Evolutionary conservation across 169 alveolate genomes (phyloP).

Genomic region (Plasmodium yoelii): DNA sequence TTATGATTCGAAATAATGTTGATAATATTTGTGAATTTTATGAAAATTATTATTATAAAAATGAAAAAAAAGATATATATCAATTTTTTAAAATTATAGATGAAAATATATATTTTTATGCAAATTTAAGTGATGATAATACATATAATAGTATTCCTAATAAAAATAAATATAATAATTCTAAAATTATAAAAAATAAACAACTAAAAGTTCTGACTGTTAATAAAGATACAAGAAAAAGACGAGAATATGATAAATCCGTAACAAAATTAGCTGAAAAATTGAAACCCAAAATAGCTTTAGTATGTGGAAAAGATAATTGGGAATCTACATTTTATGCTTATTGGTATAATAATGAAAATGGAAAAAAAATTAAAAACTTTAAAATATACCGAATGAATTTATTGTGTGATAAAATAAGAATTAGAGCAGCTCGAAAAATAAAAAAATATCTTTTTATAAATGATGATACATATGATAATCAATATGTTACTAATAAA

Average conservation of each 20-base stretch:
- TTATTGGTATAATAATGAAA: conserved; percentile 81
- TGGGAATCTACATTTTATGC: conserved; percentile 87
- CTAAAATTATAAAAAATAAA: conserved; percentile 2
- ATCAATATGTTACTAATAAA: background rate
- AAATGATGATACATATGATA: conserved; percentile 1
- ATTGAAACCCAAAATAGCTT: conserved; percentile 80
- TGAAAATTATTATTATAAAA: conserved; percentile 10
- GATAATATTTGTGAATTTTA: conserved; percentile 45
- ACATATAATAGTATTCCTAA: background rate
- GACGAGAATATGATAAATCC: conserved; percentile 78
- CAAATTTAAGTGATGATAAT: conserved; percentile 36
- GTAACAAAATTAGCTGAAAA: conserved; percentile 76
- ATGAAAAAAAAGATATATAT: conserved; percentile 20
- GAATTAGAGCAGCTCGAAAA: conserved; percentile 81
- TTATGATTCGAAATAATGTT: conserved; percentile 50
- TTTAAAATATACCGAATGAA: conserved; percentile 80
- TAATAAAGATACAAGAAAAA: conserved; percentile 78
- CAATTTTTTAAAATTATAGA: conserved; percentile 44
- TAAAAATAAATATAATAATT: background rate
- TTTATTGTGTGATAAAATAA: conserved; percentile 81
- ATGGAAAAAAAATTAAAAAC: conserved; percentile 75
- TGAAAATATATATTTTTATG: conserved; percentile 43
- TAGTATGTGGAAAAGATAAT: conserved; percentile 83
- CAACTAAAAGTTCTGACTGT: conserved; percentile 38
- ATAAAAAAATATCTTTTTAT: conserved; percentile 35